Base-by-base conservation (phyloP, 2,329 filamentous ascomycete genomes). In the Apiospora phragmitis region DNA sequence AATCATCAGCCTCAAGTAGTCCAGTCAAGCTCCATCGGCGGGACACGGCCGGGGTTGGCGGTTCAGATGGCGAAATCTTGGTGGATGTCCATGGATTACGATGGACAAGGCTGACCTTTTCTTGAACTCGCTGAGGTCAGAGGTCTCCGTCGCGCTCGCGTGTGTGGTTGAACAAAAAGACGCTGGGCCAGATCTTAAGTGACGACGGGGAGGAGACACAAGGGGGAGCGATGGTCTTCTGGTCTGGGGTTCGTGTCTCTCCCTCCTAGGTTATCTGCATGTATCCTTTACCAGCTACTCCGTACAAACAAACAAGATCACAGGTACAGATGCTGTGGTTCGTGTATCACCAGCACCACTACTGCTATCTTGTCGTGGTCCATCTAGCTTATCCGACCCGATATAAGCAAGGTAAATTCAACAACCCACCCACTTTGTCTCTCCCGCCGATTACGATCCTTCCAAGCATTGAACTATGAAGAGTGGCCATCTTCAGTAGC, bases 1-100 rank as follows among this genome's bases (percentile, higher is more conserved):
- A 62, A 62, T 62, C 55, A 62, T 62, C 55, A 62, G 55, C 55
- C 55, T 62, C 55, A 62, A 62, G 29, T 62, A 32, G 12, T 62
- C 38, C 55, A n/a, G n/a, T n/a, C 55, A 32, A 62, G 38, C 55
- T n/a, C 32, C 55, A 62, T 62, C 55, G 55, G 47, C 11, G 49
- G 51, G 26, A 18, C 26, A 21, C 26, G 26, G 26, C 51, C 26
- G 51, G 51, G 51, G 51, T 51, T 51, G 49, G 24, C 29, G 51
- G 51, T 62, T 62, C 55, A 62, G 55, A 62, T 62, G 38, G 32
- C 55, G 29, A 62, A 62, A 62, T 62, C 55, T 62, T 62, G 55
- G 55, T 62, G 32, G 32, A 62, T 62, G 55, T 62, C 55, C 55
- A 62, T 38, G 32, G 32, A 38, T 62, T 62, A 9, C 32, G 55